These are phyloP conservation scores for Kodamaea sp. DNA, from an alignment of 1,139 yeast species.

Conservation along the genomic window DNA sequence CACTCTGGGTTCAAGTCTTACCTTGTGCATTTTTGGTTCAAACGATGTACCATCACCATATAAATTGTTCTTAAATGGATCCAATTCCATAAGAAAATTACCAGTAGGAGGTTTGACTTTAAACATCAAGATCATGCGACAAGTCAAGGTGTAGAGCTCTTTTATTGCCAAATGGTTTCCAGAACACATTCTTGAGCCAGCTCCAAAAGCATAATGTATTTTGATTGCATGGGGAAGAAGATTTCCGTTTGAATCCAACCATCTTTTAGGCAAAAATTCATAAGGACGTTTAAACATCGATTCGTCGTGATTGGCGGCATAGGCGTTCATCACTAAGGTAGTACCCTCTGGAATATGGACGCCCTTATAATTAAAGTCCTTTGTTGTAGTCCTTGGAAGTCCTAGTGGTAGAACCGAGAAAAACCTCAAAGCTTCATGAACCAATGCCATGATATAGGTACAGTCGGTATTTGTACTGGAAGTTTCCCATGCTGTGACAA, in stretches of 20 bases:
- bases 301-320: constrained; percentile 69
- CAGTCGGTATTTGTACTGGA: constrained; percentile 41
- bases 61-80: constrained; percentile 51
- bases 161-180: constrained; percentile 64
- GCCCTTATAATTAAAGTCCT: constrained; percentile 39
- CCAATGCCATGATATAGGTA: constrained; percentile 55
- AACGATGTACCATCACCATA: constrained; percentile 59
- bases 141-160: constrained; percentile 52
- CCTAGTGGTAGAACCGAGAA: constrained; percentile 70
- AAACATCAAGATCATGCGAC: constrained; percentile 36
- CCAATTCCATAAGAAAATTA: constrained; percentile 36
- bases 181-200: constrained; percentile 69
- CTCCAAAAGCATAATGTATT: constrained; percentile 64
- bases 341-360: constrained; percentile 56
- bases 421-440: constrained; percentile 62
- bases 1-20: constrained; percentile 25
- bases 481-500: constrained; percentile 47
- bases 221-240: not conserved
- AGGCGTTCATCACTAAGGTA: constrained; percentile 63
- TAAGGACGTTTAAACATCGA: constrained; percentile 48
- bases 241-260: constrained; percentile 37
- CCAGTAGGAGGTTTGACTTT: constrained; percentile 44
- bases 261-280: constrained; percentile 59
- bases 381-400: constrained; percentile 62
- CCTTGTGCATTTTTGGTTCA: constrained; percentile 52